Percentiles rank a stretch among this genome's conserved stretches.
Conservation (phyloP, 2,329 filamentous ascomycete genomes). For the Colletotrichum trifolii region DNA sequence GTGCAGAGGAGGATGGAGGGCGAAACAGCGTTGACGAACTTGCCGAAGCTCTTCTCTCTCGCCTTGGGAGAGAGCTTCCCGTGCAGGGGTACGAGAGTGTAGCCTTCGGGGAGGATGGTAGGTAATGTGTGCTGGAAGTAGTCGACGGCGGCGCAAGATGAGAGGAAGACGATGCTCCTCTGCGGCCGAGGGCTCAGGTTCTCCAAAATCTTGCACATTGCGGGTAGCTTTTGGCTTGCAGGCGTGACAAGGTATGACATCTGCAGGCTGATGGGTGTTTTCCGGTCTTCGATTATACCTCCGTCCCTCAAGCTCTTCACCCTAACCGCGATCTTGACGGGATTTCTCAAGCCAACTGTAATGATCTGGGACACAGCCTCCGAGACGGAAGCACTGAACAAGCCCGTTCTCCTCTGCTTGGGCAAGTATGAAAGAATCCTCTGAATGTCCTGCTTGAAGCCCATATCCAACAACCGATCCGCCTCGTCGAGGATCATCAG, state of each 20-base stretch:
- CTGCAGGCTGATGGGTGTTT: conserved; percentile 90
- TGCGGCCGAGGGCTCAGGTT: conserved; percentile 79
- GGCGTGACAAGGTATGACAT: conserved; percentile 85
- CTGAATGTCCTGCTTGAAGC: conserved; percentile 91
- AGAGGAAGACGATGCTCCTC: conserved; percentile 90
- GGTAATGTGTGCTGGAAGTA: conserved; percentile 89
- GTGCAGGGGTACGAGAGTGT: conserved; percentile 83
- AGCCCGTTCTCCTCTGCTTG: conserved; percentile 90
- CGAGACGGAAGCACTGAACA: conserved; percentile 96
- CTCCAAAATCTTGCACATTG: conserved; percentile 76
- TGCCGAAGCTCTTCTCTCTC: conserved; percentile 86
- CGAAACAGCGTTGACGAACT: conserved; percentile 78
- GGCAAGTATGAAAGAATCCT: conserved; percentile 86
- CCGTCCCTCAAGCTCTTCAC: conserved; percentile 79
- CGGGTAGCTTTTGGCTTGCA: conserved; percentile 83
- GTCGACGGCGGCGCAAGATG: conserved; percentile 93
- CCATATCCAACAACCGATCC: conserved; percentile 89
- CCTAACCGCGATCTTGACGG: conserved; percentile 93
- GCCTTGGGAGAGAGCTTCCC: conserved; percentile 92
- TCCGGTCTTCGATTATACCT: conserved; percentile 78
- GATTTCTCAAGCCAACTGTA: conserved; percentile 89
- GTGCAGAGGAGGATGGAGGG: conserved; percentile 90
- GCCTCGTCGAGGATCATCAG: conserved; percentile 94
- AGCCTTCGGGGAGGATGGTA: conserved; percentile 73
- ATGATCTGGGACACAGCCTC: conserved; percentile 95